phyloP scores from a whole-genome alignment of 2,329 filamentous ascomycete genomes.

The Trichoderma sp. region DNA sequence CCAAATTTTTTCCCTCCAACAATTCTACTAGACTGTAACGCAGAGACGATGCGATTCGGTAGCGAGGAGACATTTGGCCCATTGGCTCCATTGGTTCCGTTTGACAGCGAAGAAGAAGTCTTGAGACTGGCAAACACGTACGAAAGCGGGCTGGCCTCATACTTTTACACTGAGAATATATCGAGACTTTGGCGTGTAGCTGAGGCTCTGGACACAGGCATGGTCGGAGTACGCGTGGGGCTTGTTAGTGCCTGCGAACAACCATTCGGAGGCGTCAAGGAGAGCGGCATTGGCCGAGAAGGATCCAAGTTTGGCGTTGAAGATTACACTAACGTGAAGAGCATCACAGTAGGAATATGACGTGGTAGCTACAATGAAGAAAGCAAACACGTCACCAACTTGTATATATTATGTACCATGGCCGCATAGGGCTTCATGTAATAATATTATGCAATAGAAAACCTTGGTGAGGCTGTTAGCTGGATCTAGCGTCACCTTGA shows the following conservation, averaged over 20 bases:
- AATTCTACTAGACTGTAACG: neutral
- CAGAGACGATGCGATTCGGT: neutral
- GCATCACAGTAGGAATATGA: neutral
- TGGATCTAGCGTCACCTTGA: neutral
- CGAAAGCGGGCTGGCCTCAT: neutral
- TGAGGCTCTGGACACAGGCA: conserved; percentile 50
- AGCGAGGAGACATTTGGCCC: neutral
- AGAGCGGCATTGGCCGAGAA: neutral
- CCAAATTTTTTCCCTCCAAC: neutral
- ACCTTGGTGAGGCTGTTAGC: neutral
- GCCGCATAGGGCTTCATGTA: neutral
- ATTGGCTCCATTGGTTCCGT: neutral
- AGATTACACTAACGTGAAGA: neutral
- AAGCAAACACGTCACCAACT: neutral
- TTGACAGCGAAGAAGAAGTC: neutral
- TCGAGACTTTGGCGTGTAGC: neutral
- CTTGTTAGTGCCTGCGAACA: conserved; percentile 26
- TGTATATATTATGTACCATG: neutral
- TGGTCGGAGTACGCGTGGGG: conserved; percentile 67
- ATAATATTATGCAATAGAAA: neutral
- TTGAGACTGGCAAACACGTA: neutral
- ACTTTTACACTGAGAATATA: neutral
- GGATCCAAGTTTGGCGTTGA: neutral
- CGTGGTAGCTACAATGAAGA: neutral
- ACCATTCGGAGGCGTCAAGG: conserved; percentile 2